Evolutionary conservation across 768 basidiomycete species (phyloP), one percentile per base, ranked within the genome.

Genomic region (Russula virescens): DNA sequence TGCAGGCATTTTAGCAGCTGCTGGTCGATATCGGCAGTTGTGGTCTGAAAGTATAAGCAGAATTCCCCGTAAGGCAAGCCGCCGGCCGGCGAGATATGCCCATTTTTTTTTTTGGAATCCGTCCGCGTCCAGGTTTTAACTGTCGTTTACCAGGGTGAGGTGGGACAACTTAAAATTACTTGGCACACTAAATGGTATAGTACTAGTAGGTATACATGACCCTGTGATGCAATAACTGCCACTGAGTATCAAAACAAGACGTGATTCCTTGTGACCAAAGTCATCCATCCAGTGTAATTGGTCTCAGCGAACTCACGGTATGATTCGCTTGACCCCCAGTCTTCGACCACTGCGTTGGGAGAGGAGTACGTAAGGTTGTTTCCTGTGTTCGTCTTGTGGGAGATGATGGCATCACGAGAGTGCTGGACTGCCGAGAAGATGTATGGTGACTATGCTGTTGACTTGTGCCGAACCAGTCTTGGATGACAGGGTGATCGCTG

Each of bases 401-500:
- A 49, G 62, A 59, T 23, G 47, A 31, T n/a, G 51, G 50, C 0
- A 23, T 47, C 7, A 42, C 25, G 18, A 23, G 14, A 16, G 57
- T 40, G 7, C 51, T 53, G 2, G 51, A 46, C 40, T 14, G 25
- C 10, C 40, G 62, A 47, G 28, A 23, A 5, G 57, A 46, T 9
- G 28, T 10, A 23, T 9, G 7, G 31, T 40, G 6, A 23, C 10
- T 35, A 35, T 21, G 31, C 23, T 49, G 48, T 40, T 60, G 23
- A 5, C 26, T 40, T 21, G 47, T 23, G 26, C 63, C 53, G 47
- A 64, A 50, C 63, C 58, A 55, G 8, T 43, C 34, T 54, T n/a
- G 63, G n/a, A 64, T 38, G 28, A 47, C 63, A 46, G 63, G 58
- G 19, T 64, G 63, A 38, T 64, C 58, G n/a, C 16, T 16, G 53